Evolutionary conservation across 2,329 filamentous ascomycete species (phyloP).

Genomic region (Hypomyces perniciosus): DNA sequence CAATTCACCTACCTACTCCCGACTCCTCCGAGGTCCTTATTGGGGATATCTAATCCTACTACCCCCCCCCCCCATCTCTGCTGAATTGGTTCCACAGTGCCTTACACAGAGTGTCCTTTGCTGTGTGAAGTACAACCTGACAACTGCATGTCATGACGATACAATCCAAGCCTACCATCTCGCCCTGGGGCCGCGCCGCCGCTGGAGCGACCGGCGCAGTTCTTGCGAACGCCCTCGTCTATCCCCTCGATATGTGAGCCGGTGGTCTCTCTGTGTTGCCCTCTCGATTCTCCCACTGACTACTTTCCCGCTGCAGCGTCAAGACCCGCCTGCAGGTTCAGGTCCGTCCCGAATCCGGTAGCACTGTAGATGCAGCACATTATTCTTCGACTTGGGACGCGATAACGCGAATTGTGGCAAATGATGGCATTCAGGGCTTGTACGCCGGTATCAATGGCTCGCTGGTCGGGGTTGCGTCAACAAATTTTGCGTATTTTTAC

Average conservation of each 20-base stretch:
- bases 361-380: constrained; percentile 46
- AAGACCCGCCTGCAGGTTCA: constrained; percentile 97
- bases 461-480: constrained; percentile 86
- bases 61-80: too few species aligned
- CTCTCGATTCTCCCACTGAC: constrained; percentile 1
- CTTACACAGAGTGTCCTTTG: too few species aligned
- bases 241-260: constrained; percentile 90
- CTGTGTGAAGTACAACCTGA: neutral
- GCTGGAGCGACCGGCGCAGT: constrained; percentile 91
- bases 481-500: constrained; percentile 99
- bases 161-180: constrained; percentile 64
- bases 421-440: constrained; percentile 74
- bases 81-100: too few species aligned
- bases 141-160: constrained; percentile 38
- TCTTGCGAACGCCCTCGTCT: constrained; percentile 89
- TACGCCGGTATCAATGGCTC: constrained; percentile 86
- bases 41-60: too few species aligned
- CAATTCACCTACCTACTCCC: too few species aligned
- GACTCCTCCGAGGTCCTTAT: too few species aligned
- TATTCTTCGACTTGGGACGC: constrained; percentile 88
- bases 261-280: neutral
- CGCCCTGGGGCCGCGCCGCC: constrained; percentile 88
- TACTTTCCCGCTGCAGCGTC: constrained; percentile 52
- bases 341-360: constrained; percentile 55
- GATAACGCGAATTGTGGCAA: constrained; percentile 72